Conservation (phyloP, 306 rosid genomes). For the Alnus rubra region DNA sequence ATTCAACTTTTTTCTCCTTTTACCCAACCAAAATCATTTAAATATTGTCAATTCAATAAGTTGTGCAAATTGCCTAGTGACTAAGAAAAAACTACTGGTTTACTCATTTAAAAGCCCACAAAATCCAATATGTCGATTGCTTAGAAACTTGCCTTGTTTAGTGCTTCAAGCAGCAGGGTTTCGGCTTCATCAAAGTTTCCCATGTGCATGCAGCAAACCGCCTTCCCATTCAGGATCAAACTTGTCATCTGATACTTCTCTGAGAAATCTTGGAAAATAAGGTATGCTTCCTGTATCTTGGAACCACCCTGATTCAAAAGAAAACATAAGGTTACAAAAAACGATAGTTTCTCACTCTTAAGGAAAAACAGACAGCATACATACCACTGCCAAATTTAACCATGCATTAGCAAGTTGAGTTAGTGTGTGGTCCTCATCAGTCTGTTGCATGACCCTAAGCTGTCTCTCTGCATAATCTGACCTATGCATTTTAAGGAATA, state of each 20-base stretch:
- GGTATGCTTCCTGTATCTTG: slow-evolving; percentile 93
- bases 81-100: background rate
- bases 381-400: slow-evolving; percentile 92
- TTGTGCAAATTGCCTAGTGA: background rate
- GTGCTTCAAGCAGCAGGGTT: slow-evolving; percentile 87
- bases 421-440: slow-evolving; percentile 94
- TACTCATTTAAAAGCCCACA: background rate
- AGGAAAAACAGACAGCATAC: slow-evolving; percentile 9
- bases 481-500: slow-evolving; percentile 95
- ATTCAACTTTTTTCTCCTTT: background rate
- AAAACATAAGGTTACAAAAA: slow-evolving; percentile 18
- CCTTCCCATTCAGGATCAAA: slow-evolving; percentile 93
- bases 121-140: background rate
- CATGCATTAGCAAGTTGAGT: slow-evolving; percentile 96
- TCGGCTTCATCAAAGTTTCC: slow-evolving; percentile 98
- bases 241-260: slow-evolving; percentile 92
- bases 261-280: slow-evolving; percentile 97
- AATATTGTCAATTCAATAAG: background rate
- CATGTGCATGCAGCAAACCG: slow-evolving; percentile 99
- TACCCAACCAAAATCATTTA: background rate
- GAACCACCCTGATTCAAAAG: slow-evolving; percentile 79
- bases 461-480: slow-evolving; percentile 95
- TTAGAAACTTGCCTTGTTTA: slow-evolving; percentile 68
- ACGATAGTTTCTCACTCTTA: background rate
- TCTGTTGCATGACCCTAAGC: slow-evolving; percentile 87